Conservation (phyloP, 192 early-diverging fungal species). For the Lobulomyces angularis region DNA sequence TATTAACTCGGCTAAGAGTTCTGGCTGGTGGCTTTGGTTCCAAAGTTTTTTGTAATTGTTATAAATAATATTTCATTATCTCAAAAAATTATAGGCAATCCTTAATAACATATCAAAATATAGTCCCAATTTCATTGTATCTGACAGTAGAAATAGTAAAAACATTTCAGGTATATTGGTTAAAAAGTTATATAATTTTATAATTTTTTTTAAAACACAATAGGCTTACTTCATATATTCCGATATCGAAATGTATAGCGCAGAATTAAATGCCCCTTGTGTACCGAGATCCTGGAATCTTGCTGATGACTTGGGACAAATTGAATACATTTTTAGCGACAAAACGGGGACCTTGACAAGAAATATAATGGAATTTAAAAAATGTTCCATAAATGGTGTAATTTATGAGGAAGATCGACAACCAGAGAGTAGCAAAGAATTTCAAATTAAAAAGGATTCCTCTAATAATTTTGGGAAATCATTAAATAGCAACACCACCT, state of each 20-base stretch:
- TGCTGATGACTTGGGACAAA: conserved; percentile 84
- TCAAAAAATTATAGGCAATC: conserved; percentile 51
- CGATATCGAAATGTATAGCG: conserved; percentile 86
- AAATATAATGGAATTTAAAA: conserved; percentile 92
- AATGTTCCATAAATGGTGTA: conserved; percentile 76
- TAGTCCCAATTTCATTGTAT: conserved; percentile 91
- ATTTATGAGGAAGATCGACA: conserved; percentile 48
- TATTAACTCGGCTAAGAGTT: too few species aligned
- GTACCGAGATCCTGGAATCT: conserved; percentile 78
- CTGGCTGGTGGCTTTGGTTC: too few species aligned
- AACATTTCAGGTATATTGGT: conserved; percentile 52
- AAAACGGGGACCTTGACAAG: conserved; percentile 95
- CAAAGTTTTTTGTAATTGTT: conserved; percentile 26
- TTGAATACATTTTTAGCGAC: conserved; percentile 94
- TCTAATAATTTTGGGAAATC: conserved; percentile 5
- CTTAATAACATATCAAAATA: conserved; percentile 86
- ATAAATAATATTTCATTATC: conserved; percentile 7
- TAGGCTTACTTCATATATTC: conserved; percentile 81
- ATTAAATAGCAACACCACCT: conserved; percentile 2
- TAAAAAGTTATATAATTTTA: not conserved
- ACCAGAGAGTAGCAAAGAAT: not conserved
- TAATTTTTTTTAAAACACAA: conserved; percentile 2
- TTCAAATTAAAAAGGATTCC: conserved; percentile 19
- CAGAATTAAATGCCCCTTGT: conserved; percentile 60
- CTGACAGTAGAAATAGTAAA: conserved; percentile 89